These are phyloP conservation scores for Tetrapyrgos nigripes DNA, from an alignment of 1,284 basidiomycete genomes.

Conservation along the genomic window DNA sequence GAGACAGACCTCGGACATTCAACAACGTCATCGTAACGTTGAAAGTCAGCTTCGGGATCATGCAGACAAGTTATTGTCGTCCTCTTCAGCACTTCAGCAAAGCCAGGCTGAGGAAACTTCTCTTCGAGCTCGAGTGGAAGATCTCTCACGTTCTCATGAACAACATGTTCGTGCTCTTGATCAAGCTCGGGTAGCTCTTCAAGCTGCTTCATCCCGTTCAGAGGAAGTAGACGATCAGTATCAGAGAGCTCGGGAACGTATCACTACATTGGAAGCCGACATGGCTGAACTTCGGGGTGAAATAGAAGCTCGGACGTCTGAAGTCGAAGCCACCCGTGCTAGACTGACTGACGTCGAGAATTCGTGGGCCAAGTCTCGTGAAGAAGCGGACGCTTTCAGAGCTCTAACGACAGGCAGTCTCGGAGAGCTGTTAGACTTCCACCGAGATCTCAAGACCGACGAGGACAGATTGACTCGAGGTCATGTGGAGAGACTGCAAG, in stretches of 20 bases:
- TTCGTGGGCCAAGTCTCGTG: constrained; percentile 86
- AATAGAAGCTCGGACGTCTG: constrained; percentile 73
- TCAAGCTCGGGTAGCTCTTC: constrained; percentile 82
- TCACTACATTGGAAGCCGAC: constrained; percentile 74
- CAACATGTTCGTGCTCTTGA: constrained; percentile 89
- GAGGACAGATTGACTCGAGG: constrained; percentile 77
- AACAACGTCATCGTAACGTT: constrained; percentile 65
- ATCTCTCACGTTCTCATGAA: constrained; percentile 71
- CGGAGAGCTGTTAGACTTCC: constrained; percentile 85
- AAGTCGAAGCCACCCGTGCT: constrained; percentile 72
- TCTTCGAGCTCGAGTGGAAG: constrained; percentile 74
- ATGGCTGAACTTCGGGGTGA: constrained; percentile 81
- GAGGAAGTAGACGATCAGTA: constrained; percentile 85
- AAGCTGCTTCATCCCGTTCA: constrained; percentile 78
- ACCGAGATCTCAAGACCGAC: constrained; percentile 80
- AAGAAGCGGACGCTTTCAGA: constrained; percentile 88
- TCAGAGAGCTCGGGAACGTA: constrained; percentile 70
- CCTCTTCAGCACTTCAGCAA: constrained; percentile 80
- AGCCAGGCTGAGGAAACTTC: constrained; percentile 81
- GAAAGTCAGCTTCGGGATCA: constrained; percentile 84
- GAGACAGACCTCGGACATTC: constrained; percentile 78
- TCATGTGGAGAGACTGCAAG: constrained; percentile 82
- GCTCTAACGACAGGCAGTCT: constrained; percentile 85
- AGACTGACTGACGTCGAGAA: constrained; percentile 82
- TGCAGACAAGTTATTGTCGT: constrained; percentile 74